These are phyloP conservation scores for Ophiostoma populinum DNA, from an alignment of 2,329 filamentous ascomycete genomes.

Conservation along the genomic window DNA sequence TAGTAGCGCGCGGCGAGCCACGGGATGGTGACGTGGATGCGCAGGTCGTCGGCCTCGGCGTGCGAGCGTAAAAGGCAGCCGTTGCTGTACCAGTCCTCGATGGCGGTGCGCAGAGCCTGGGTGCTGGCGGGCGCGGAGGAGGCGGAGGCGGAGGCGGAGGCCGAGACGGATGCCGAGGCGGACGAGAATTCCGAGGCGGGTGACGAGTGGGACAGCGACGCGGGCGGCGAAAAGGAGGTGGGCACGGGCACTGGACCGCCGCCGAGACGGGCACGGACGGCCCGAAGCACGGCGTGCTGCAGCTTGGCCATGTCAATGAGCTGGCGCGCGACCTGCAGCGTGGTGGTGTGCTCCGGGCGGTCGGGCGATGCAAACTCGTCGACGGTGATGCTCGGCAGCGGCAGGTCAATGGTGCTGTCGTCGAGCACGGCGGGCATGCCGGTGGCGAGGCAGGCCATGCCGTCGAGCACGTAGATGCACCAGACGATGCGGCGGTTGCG, in stretches of 20 bases:
- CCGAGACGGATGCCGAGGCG: slow-evolving; percentile 10
- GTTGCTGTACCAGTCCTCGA: slow-evolving; percentile 29
- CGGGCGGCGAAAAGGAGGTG: not conserved
- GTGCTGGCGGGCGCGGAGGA: slow-evolving; percentile 15
- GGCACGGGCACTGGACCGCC: not conserved
- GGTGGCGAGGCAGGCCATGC: slow-evolving; percentile 24
- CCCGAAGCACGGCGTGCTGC: slow-evolving; percentile 23
- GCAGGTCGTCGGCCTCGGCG: slow-evolving; percentile 23
- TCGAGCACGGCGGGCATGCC: slow-evolving; percentile 23
- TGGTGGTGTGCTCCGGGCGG: slow-evolving; percentile 20
- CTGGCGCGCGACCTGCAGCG: slow-evolving; percentile 26
- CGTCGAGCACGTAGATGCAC: slow-evolving; percentile 27
- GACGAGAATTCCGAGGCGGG: not conserved
- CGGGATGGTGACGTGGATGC: slow-evolving; percentile 26
- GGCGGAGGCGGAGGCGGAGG: not conserved
- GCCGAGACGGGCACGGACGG: slow-evolving; percentile 13
- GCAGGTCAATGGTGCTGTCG: slow-evolving; percentile 23
- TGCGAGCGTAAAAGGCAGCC: slow-evolving; percentile 26
- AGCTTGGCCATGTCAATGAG: slow-evolving; percentile 26
- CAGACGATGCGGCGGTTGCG: slow-evolving; percentile 24
- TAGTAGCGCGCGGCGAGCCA: slow-evolving; percentile 28
- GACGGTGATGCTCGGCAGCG: slow-evolving; percentile 26
- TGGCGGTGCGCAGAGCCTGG: slow-evolving; percentile 21
- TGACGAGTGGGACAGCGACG: not conserved
- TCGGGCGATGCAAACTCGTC: slow-evolving; percentile 26